Percentiles rank a stretch among this genome's conserved stretches.
Conservation (phyloP, 1,139 yeast genomes). For the Blastobotrys illinoisensis region DNA sequence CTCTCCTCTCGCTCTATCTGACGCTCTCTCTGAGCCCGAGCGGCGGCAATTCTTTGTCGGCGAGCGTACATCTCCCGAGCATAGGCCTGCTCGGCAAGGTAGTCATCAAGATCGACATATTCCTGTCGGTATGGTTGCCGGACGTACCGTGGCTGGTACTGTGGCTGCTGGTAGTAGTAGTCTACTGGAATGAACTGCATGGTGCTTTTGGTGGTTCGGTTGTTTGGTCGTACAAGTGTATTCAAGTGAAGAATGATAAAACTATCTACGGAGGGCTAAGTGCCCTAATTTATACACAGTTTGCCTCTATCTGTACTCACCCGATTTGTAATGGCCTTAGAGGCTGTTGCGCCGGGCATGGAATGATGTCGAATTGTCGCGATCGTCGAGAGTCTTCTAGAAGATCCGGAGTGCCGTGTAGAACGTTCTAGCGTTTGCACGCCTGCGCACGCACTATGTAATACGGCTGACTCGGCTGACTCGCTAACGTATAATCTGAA, state of each 20-base stretch:
- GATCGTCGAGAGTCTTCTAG: background rate
- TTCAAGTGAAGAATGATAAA: background rate
- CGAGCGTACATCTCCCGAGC: background rate
- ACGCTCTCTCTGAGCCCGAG: constrained; percentile 1
- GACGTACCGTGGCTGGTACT: constrained; percentile 2
- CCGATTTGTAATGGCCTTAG: background rate
- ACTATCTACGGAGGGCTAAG: background rate
- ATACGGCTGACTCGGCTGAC: too few species aligned
- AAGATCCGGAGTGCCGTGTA: background rate
- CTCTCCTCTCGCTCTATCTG: constrained; percentile 1
- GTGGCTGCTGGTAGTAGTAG: constrained; percentile 4
- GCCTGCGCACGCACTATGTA: background rate
- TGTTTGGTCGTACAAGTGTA: background rate
- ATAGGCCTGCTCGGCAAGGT: background rate
- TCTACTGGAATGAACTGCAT: constrained; percentile 9
- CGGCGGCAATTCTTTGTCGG: background rate
- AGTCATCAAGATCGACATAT: background rate
- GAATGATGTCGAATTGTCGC: background rate
- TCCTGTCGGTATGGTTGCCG: constrained; percentile 2
- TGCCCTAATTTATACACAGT: background rate
- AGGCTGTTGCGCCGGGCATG: background rate
- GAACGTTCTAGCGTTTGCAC: background rate
- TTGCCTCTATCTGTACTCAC: background rate
- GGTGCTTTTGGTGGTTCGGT: constrained; percentile 1
- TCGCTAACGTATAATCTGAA: background rate